Conservation (phyloP, 192 early-diverging fungal species). For the Backusella tarrabulga region DNA sequence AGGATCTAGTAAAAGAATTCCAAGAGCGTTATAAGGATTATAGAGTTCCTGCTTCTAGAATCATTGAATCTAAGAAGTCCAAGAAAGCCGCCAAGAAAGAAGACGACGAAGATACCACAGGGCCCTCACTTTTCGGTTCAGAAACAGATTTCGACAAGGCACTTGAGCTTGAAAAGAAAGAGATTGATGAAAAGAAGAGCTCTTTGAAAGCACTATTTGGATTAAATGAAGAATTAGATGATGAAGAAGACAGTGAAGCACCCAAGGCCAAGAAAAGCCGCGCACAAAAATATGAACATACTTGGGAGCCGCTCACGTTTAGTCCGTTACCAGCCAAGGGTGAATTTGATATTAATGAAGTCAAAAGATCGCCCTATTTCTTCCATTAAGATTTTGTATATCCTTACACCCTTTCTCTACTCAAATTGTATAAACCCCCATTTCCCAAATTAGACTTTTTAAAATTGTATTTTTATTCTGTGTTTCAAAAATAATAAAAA, state of each 20-base stretch:
- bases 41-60: conserved; percentile 56
- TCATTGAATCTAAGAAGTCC: conserved; percentile 15
- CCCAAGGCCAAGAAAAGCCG: conserved; percentile 24
- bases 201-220: conserved; percentile 27
- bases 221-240: conserved; percentile 45
- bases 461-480: neutral
- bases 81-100: conserved; percentile 17
- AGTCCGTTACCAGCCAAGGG: conserved; percentile 77
- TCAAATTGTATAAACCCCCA: neutral
- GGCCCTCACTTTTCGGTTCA: neutral
- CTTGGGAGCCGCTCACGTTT: conserved; percentile 64
- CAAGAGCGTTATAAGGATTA: conserved; percentile 74
- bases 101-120: conserved; percentile 10
- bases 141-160: conserved; percentile 8
- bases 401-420: neutral
- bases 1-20: conserved; percentile 79
- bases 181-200: conserved; percentile 9
- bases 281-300: conserved; percentile 30
- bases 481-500: conserved; percentile 5
- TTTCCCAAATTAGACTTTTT: neutral
- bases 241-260: conserved; percentile 40
- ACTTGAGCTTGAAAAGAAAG: conserved; percentile 11
- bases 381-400: conserved; percentile 68
- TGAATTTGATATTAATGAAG: conserved; percentile 80
- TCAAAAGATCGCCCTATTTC: conserved; percentile 85